Percentiles rank a stretch among this genome's conserved stretches.
Evolutionary conservation across 345 rosid genomes (phyloP).

Genomic region (Sisymbrium irio): DNA sequence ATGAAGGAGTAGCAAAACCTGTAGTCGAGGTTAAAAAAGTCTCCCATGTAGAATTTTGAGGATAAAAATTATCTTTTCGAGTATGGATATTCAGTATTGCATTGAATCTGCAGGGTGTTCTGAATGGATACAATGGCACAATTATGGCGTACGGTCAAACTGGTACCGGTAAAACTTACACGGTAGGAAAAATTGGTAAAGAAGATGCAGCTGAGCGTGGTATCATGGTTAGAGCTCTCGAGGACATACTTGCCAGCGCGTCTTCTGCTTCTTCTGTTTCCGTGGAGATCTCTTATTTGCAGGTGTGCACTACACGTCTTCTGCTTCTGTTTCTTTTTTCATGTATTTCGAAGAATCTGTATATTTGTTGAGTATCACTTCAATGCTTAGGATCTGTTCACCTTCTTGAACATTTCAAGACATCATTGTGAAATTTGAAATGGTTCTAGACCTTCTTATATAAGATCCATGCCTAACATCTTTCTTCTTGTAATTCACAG

Average conservation of each 20-base stretch:
- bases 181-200: slow-evolving; percentile 80
- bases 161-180: slow-evolving; percentile 90
- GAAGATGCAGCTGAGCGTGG: slow-evolving; percentile 89
- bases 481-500: slow-evolving; percentile 40
- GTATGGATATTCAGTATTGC: neutral
- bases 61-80: neutral
- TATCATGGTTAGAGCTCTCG: slow-evolving; percentile 87
- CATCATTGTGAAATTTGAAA: neutral
- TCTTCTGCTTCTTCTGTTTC: slow-evolving; percentile 54
- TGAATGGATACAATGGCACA: slow-evolving; percentile 93
- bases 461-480: neutral
- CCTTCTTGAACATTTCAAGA: neutral
- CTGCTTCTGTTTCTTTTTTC: slow-evolving; percentile 37
- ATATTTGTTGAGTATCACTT: neutral
- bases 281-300: slow-evolving; percentile 82
- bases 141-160: slow-evolving; percentile 99
- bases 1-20: slow-evolving; percentile 88
- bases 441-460: neutral
- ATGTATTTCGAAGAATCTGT: slow-evolving; percentile 15
- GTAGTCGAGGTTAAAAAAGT: slow-evolving; percentile 72
- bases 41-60: neutral
- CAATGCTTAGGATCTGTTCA: slow-evolving; percentile 2
- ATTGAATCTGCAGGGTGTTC: slow-evolving; percentile 64
- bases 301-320: slow-evolving; percentile 48
- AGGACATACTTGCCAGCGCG: slow-evolving; percentile 58